Evolutionary conservation across 2,329 filamentous ascomycete species (phyloP), one percentile per base, ranked within the genome.

Genomic region (Fusarium succisae): DNA sequence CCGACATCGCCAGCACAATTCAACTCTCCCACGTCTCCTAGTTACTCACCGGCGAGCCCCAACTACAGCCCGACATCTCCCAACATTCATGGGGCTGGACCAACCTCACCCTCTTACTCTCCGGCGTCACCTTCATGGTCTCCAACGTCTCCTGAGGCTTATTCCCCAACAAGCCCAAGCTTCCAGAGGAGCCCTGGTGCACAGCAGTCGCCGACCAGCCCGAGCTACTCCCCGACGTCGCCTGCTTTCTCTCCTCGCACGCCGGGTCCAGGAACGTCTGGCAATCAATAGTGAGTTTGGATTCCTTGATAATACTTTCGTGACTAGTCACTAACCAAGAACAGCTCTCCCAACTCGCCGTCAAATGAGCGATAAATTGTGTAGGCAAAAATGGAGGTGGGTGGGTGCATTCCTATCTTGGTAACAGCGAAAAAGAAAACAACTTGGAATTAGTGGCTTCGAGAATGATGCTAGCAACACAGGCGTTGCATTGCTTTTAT

Each of bases 111-210:
- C n/a, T 87, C 86, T 8, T 93, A 92, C 82, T 90, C 88, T 38
- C 92, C 92, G 53, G 91, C 91, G 18, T 94, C 92, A 56, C 93
- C 92, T n/a, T 90, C 88, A 30, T 95, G 93, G 85, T 95, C 93
- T 64, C 93, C 94, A 6, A 93, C 92, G 12, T 95, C 93, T 45
- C 89, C 89, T 18, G 86, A 87, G 69, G 85, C 87, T 6, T 91
- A 91, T 83, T 91, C 89, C 55, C 90, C 90, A 10, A 91, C 90
- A 48, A 91, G 89, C 76, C 90, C 90, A 37, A 86, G 85, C 68
- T 91, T 89, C 87, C 85, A 87, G 76, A 85, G 86, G 69, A 87
- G 86, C 73, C 86, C 86, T 62, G 86, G 89, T 76, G 83, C 87
- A 65, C 85, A 87, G 75, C 83, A 86, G 76, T 92, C 90, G 41